These are phyloP conservation scores for Nepenthes alata DNA, from an alignment of 179 eudicot genomes.

Conservation along the genomic window DNA sequence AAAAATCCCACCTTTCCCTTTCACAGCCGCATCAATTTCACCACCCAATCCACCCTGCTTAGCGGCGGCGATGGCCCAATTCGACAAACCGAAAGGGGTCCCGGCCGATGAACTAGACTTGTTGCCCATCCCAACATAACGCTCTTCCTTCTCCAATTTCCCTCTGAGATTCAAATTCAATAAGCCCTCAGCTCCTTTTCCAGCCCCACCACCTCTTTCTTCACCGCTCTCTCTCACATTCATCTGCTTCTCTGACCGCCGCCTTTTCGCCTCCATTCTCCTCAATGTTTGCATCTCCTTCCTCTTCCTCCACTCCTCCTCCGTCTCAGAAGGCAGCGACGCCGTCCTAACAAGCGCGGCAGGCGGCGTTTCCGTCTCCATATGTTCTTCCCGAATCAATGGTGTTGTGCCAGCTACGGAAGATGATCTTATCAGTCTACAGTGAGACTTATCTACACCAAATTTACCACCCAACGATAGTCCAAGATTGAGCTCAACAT, in stretches of 20 bases:
- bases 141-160: slow-evolving; percentile 30
- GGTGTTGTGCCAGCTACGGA: slow-evolving; percentile 60
- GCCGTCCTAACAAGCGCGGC: slow-evolving; percentile 42
- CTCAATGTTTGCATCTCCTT: slow-evolving; percentile 76
- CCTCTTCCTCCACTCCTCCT: slow-evolving; percentile 69
- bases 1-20: slow-evolving; percentile 27
- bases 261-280: slow-evolving; percentile 71
- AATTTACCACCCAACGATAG: slow-evolving; percentile 83
- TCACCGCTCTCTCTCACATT: slow-evolving; percentile 24
- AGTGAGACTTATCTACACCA: slow-evolving; percentile 58
- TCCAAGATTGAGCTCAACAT: slow-evolving; percentile 52
- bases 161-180: slow-evolving; percentile 27
- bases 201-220: slow-evolving; percentile 19
- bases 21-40: slow-evolving; percentile 13
- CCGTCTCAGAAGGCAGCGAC: slow-evolving; percentile 67
- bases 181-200: slow-evolving; percentile 13
- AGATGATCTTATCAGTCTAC: slow-evolving; percentile 50
- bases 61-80: slow-evolving; percentile 11
- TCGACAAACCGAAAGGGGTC: slow-evolving; percentile 9
- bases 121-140: slow-evolving; percentile 20
- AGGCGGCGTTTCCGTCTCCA: slow-evolving; percentile 19
- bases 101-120: slow-evolving; percentile 21
- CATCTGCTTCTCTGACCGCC: slow-evolving; percentile 73
- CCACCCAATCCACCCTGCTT: slow-evolving; percentile 15
- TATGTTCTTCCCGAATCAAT: slow-evolving; percentile 37